Conservation (phyloP, 129 eudicot species). For the Arctium minus region DNA sequence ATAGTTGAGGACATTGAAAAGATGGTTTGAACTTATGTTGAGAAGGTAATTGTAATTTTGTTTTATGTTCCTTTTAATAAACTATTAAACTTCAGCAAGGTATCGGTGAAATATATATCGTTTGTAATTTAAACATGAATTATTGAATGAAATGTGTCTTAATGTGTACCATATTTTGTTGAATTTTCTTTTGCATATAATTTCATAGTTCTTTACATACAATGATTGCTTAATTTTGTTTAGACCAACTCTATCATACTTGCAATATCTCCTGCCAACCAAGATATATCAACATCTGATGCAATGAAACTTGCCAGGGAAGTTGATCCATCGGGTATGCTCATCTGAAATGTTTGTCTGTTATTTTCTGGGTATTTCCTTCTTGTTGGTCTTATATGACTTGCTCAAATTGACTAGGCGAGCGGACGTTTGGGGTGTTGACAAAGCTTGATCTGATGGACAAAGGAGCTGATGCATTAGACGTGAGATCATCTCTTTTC, state of each 20-base stretch:
- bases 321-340: conserved; percentile 60
- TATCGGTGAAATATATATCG: neutral
- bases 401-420: conserved; percentile 32
- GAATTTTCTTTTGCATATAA: neutral
- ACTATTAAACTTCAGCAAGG: neutral
- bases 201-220: neutral
- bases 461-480: conserved; percentile 66
- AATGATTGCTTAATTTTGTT: neutral
- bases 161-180: neutral
- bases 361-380: neutral
- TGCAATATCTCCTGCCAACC: conserved; percentile 84
- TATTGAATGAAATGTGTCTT: neutral
- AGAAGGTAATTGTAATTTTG: conserved; percentile 45
- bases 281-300: conserved; percentile 77
- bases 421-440: conserved; percentile 63
- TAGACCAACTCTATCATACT: conserved; percentile 72
- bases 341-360: neutral
- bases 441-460: conserved; percentile 73
- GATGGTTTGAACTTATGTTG: conserved; percentile 85
- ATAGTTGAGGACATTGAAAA: conserved; percentile 82
- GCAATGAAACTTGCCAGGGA: conserved; percentile 75
- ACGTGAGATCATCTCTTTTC: conserved; percentile 29
- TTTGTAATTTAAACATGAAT: neutral
- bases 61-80: neutral
- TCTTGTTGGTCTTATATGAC: neutral